Evolutionary conservation across 495 filamentous ascomycete species (phyloP), one percentile per base, ranked within the genome.

Genomic region (Xylaria cubensis): DNA sequence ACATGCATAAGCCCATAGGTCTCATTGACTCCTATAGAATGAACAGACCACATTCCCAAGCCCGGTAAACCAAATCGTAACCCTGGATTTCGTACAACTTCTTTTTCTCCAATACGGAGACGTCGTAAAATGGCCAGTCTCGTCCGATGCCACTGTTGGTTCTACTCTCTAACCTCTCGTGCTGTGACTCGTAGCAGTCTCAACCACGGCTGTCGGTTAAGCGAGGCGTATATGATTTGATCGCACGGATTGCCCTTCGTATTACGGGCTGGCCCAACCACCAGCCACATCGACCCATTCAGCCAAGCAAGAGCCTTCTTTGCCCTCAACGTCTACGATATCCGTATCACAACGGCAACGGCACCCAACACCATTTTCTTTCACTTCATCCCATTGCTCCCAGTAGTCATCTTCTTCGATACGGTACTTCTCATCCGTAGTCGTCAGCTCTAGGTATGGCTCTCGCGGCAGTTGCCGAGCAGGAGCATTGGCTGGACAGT

Each of bases 281-380:
- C 96, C 96, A 50, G 96, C 97, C 76, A 97, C 95, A 67, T 97
- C 93, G 12, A 99, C 96, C 97, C 97, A 99, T 86, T 99, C 95
- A 13, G 92, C 85, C 51, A 98, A 84, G 84, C 96, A 99, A 75
- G 93, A 97, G 69, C 97, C 96, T 79, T 94, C 91, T 83, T 98
- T 98, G 81, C 93, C 94, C 82, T 99, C 96, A 29, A 99, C 94
- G 77, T 99, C 96, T 32, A 93, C 92, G 77, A 98, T 97, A 81
- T 98, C 96, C n/a, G 95, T 98, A 80, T 99, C 96, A 80, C 96
- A 99, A 75, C 91, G 91, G 87, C 96, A 99, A 78, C 96, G 87
- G 84, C 96, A 99, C 42, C 96, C 96, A 26, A 99, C 96, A 68
- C 96, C 96, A 77, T 98, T 98, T 85, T 98, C 95, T 83, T 95